These are phyloP conservation scores for Penicillium bialowiezense DNA, from an alignment of 495 filamentous ascomycete species.

Conservation along the genomic window DNA sequence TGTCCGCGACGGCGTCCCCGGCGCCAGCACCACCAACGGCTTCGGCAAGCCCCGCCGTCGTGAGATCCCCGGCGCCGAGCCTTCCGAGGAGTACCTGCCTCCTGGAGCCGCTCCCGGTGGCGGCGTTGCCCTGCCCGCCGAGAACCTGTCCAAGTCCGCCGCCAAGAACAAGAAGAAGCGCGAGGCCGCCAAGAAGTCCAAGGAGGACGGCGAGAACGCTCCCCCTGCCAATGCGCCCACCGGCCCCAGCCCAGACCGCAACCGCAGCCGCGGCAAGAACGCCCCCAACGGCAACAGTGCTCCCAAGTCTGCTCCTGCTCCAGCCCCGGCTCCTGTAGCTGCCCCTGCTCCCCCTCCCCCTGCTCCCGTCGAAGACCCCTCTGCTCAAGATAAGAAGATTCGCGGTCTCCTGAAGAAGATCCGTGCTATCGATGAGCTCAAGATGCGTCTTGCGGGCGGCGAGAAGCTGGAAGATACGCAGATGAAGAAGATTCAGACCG, in stretches of 20 bases:
- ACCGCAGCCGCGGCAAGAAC: slow-evolving; percentile 37
- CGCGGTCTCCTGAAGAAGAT: slow-evolving; percentile 93
- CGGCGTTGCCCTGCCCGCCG: slow-evolving; percentile 60
- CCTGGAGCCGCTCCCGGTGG: slow-evolving; percentile 69
- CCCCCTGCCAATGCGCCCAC: slow-evolving; percentile 64
- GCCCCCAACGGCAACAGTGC: slow-evolving; percentile 20
- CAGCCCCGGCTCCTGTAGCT: slow-evolving; percentile 14
- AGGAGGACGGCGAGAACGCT: slow-evolving; percentile 61
- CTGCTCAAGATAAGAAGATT: slow-evolving; percentile 79
- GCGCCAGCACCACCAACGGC: slow-evolving; percentile 63
- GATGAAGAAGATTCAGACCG: slow-evolving; percentile 95
- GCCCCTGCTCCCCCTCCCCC: slow-evolving; percentile 25
- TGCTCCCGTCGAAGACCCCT: slow-evolving; percentile 28
- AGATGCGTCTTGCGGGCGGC: slow-evolving; percentile 88
- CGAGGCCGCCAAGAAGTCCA: slow-evolving; percentile 83
- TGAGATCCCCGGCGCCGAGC: slow-evolving; percentile 77
- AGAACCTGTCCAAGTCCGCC: slow-evolving; percentile 78
- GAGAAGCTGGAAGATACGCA: slow-evolving; percentile 98
- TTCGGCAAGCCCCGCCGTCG: slow-evolving; percentile 71
- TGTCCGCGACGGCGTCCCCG: slow-evolving; percentile 70
- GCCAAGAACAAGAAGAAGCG: slow-evolving; percentile 99
- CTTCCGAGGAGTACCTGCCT: slow-evolving; percentile 57
- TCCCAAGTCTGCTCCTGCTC: slow-evolving; percentile 12
- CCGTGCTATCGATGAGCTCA: slow-evolving; percentile 93
- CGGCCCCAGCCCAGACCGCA: slow-evolving; percentile 35